Evolutionary conservation across 306 rosid genomes (phyloP), one percentile per base, ranked within the genome.

Genomic region (Neltuma alba): DNA sequence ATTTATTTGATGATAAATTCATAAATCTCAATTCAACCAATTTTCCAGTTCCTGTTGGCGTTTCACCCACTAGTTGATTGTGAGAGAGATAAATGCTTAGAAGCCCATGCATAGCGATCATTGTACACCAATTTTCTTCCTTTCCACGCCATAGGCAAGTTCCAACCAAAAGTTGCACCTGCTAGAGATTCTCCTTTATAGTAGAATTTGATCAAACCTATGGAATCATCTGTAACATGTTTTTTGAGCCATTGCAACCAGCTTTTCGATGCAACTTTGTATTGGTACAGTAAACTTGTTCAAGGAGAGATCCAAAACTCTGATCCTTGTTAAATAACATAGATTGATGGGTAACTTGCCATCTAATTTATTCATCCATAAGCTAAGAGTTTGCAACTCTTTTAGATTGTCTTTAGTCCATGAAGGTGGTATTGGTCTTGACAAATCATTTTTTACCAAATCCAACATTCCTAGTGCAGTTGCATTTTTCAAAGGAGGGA

Each of bases 11-110:
- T 0, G 80, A 80, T 1, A 80, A 11, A 30, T 52, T 74, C 16
- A 74, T 1, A 12, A 36, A 69, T 3, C 25, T 9, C 68, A 74
- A 31, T 9, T 14, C 36, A 3, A 36, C 11, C 0, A 80, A 68
- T 5, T 38, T 52, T 0, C 40, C 60, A 30, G 74, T 12, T 69
- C 60, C 70, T 8, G 1, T 21, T 5, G 70, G 84, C 6, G 66
- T 74, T 21, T 80, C 47, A 21, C 62, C 70, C 1, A 25, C 21
- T 4, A 80, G 9, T 5, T 38, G 44, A 33, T 80, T 80, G 27
- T 55, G 45, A 4, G 76, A 80, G 38, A 66, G 23, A n/a, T 80
- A 80, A 7, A 74, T 74, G 13, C 16, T 74, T 16, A 47, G 0
- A 73, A 73, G 47, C 3, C 44, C 5, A 8, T n/a, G n/a, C n/a